phyloP scores from a whole-genome alignment of 192 early-diverging fungal species.

The Allomyces macrogynus region DNA sequence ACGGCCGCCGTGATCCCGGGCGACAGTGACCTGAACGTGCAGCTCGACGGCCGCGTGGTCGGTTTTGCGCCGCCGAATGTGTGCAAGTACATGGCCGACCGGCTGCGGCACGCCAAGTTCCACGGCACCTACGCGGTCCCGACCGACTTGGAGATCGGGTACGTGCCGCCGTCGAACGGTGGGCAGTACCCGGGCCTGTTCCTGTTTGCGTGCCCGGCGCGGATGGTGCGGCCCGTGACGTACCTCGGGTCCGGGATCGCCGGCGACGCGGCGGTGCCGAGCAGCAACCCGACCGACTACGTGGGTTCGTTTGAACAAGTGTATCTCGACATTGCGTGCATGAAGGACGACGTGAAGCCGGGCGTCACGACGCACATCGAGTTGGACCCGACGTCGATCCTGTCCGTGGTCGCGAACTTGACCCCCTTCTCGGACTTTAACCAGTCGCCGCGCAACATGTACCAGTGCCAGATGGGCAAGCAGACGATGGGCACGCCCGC shows the following conservation, averaged over 20 bases:
- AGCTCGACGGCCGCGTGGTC: conserved; percentile 78
- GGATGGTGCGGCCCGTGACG: conserved; percentile 83
- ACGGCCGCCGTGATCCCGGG: conserved; percentile 24
- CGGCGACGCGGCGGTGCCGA: neutral
- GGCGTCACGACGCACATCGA: conserved; percentile 85
- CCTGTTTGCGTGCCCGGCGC: conserved; percentile 70
- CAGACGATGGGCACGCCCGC: conserved; percentile 98
- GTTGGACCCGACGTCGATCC: conserved; percentile 70
- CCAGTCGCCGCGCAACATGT: conserved; percentile 97
- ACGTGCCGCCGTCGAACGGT: conserved; percentile 73
- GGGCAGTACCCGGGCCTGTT: conserved; percentile 96
- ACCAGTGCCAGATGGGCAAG: conserved; percentile 99
- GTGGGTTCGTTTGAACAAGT: conserved; percentile 96
- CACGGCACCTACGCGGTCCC: conserved; percentile 40
- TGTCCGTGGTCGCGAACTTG: conserved; percentile 81
- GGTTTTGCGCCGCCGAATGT: conserved; percentile 55
- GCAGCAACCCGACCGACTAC: conserved; percentile 28
- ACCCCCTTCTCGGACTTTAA: conserved; percentile 99
- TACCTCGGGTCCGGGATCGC: conserved; percentile 53
- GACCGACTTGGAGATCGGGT: conserved; percentile 70
- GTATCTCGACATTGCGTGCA: conserved; percentile 96
- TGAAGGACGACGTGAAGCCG: conserved; percentile 75
- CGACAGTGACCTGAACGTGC: conserved; percentile 33
- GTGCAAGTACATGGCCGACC: conserved; percentile 50
- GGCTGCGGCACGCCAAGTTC: conserved; percentile 63